Base-by-base conservation (phyloP, 108 stramenopile species). In the Cyclostephanos tholiformis region DNA sequence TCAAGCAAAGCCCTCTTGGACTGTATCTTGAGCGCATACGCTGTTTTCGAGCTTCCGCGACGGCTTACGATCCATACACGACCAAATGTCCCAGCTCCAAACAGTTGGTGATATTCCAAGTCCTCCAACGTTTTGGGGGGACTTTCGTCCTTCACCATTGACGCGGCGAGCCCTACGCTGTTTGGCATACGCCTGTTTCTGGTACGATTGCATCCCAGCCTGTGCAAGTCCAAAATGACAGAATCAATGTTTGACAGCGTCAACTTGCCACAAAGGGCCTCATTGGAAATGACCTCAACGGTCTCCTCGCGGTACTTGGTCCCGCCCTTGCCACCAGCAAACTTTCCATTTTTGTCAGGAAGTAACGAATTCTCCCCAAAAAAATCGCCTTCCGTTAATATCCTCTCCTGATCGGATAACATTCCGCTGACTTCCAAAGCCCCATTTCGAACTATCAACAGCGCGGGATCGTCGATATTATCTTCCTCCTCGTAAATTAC, bases 71-170 rank as follows among this genome's bases (percentile, higher is more conserved):
- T 84, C 84, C 90, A 90, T 12, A 95, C 94, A 16, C 88, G 81
- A 8, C 94, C 94, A 62, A 95, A 95, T 9, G 94, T 95, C 10
- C 94, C 94, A 11, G 89, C 87, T 38, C 94, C 94, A 23, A 95
- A 84, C 16, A 87, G 49, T 20, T 80, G 67, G 64, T 89, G 87
- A 36, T 79, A 85, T 67, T 85, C 79, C 27, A 89, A 75, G 38
- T 79, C 79, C 22, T 51, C 29, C 41, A 76, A 89, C 70, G 90
- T 82, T 68, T 97, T 93, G 9, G 97, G 82, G 65, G 89, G 83
- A 16, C 83, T 65, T 35, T 90, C 80, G 46, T 65, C 71, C 27
- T 79, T 66, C 79, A 10, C 72, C 52, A 30, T 86, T 51, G 25
- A 27, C 14, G 75, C 86, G 41, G 27, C 67, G 25, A 46, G 25